Evolutionary conservation across 1,284 basidiomycete species (phyloP), one percentile per base, ranked within the genome.

Genomic region (Cryptococcus wingfieldii): DNA sequence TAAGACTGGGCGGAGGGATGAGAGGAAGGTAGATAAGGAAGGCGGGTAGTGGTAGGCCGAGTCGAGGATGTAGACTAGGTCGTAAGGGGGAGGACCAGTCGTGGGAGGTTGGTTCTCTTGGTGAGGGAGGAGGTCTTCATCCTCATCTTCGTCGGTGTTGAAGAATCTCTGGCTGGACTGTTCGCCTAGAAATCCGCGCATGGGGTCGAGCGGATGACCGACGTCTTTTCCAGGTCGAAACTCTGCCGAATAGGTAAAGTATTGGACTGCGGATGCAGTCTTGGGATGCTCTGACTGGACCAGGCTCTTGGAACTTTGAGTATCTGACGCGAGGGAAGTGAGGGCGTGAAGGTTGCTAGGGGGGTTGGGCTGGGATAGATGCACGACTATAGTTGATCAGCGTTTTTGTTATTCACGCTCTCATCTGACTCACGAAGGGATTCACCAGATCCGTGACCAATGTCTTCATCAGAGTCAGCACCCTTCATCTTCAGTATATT

Each of bases 391-490:
- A 71, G 76, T 76, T 73, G 14, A 82, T 53, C 45, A 59, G 57
- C 34, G 42, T 14, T 23, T 27, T 19, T 46, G 18, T 28, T 16
- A 46, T 12, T 28, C 44, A 23, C 13, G 7, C 18, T n/a, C 16
- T 25, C 44, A 16, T 18, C 3, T 81, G 60, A 57, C 67, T 53
- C 28, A 53, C 87, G 68, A 9, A 88, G 77, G 0, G 86, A 87
- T 70, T 87, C 86, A 43, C 86, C 86, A 27, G 82, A 83, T 25
- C 86, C 86, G 69, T 86, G 83, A 9, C 86, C 87, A 27, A 88
- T 83, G 70, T 89, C 85, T 84, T 39, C 34, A 18, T 14, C 5
- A 0, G 19, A 19, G n/a, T 54, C 46, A 54, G 37, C 23, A 47
- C 42, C 38, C 28, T 38, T 43, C 25, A 48, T 28, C 7, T 18